Evolutionary conservation across 106 monocot species (phyloP), one percentile per base, ranked within the genome.

Genomic region (Phalaenopsis aphrodite): DNA sequence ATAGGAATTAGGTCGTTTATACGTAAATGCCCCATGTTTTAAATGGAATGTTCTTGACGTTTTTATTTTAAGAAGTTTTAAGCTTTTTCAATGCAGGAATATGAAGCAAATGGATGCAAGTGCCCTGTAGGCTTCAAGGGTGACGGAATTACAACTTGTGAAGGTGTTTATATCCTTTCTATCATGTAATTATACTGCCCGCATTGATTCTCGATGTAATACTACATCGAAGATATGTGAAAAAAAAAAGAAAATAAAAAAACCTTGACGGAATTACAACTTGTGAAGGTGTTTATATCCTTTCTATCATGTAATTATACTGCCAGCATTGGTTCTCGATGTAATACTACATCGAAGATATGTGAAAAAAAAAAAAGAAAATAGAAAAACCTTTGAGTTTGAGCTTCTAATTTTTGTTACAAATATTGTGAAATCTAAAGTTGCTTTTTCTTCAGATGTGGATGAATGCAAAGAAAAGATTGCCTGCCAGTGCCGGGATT

Each of bases 381-480:
- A 7, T 19, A 19, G 7, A 58, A 58, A 5, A 3, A n/a, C 18
- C 2, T 4, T 58, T 9, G 48, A 48, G 5, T 19, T 58, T 19
- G 57, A 58, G 18, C 61, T 71, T 9, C 36, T 30, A 71, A 71
- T 15, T 71, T 30, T 71, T 38, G 15, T 71, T 71, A 38, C 16
- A 52, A 14, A 10, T 36, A 30, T 71, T 15, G 14, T 19, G 45
- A 74, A 42, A 21, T 74, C 11, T 45, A 11, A 71, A 42, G 19
- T 18, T 74, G 17, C 4, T 74, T 74, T 19, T 74, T 74, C 30
- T 30, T 3, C 86, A 98, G 97, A 98, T 88, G 66, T 94, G 86
- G 90, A 98, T 77, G 97, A 98, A 85, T 98, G 98, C 88, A 92
- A 98, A 84, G 92, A 94, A 66, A 92, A 83, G 65, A 77, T 73